Percentiles rank a stretch among this genome's conserved stretches.
phyloP scores from a whole-genome alignment of 2,329 filamentous ascomycete genomes.

The Alternaria sp. region DNA sequence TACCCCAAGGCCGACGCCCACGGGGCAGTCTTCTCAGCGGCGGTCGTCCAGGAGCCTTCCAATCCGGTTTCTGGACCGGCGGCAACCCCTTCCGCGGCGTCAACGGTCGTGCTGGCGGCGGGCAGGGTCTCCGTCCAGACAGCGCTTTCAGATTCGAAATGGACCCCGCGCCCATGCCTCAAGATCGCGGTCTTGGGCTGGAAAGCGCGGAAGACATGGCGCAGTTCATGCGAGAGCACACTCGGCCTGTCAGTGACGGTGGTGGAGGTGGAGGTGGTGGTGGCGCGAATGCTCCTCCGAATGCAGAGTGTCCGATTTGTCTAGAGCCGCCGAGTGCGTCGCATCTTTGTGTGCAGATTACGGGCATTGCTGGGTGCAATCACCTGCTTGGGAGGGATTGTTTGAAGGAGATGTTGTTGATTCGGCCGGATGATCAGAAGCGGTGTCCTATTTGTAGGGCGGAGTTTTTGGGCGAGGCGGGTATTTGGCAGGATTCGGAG shows the following conservation, averaged over 20 bases:
- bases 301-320: conserved; percentile 24
- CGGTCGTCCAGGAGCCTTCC: not conserved
- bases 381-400: conserved; percentile 32
- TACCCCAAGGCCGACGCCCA: not conserved
- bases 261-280: no score
- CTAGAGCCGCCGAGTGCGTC: conserved; percentile 14
- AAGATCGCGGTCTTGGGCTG: not conserved
- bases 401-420: conserved; percentile 19
- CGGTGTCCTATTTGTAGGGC: conserved; percentile 32
- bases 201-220: not conserved
- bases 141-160: not conserved
- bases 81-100: not conserved
- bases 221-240: conserved; percentile 15
- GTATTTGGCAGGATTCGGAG: conserved; percentile 1
- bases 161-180: not conserved
- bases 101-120: not conserved
- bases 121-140: not conserved
- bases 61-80: not conserved
- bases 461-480: conserved; percentile 19
- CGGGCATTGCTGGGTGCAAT: conserved; percentile 17
- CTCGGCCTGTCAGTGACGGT: not conserved
- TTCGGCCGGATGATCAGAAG: conserved; percentile 16
- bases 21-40: conserved; percentile 1
- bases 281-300: not conserved
- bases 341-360: conserved; percentile 27